phyloP scores from a whole-genome alignment of 805 yeast species.

The Lipomyces mesembrius region DNA sequence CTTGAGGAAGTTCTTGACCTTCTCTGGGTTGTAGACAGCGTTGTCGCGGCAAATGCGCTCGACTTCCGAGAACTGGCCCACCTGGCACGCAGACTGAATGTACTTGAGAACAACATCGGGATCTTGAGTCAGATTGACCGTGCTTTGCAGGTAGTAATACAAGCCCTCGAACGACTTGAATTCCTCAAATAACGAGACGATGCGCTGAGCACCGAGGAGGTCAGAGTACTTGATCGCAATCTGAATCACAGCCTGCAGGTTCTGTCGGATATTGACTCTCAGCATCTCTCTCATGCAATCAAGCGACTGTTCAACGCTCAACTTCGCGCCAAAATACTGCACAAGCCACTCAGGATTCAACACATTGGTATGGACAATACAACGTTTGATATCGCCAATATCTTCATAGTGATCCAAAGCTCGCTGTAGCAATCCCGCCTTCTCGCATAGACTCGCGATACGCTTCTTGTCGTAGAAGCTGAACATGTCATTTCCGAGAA shows the following conservation, averaged over 20 bases:
- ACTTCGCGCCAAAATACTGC: constrained; percentile 78
- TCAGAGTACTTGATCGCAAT: constrained; percentile 97
- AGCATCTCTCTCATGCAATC: constrained; percentile 86
- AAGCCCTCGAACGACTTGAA: constrained; percentile 91
- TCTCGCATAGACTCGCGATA: constrained; percentile 89
- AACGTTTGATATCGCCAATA: constrained; percentile 92
- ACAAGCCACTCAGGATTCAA: constrained; percentile 95
- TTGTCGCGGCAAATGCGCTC: constrained; percentile 95
- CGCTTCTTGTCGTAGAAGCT: constrained; percentile 93
- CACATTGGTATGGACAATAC: constrained; percentile 81
- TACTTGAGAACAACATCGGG: constrained; percentile 95
- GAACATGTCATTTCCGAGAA: constrained; percentile 93
- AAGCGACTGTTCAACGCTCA: constrained; percentile 91
- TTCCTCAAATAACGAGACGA: constrained; percentile 91
- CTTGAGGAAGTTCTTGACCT: constrained; percentile 94
- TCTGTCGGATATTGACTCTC: constrained; percentile 76
- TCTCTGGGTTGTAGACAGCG: constrained; percentile 93
- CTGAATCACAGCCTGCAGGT: constrained; percentile 91
- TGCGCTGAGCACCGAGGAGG: constrained; percentile 79
- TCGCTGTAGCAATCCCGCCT: constrained; percentile 93
- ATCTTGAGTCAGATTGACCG: constrained; percentile 92
- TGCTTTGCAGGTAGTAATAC: constrained; percentile 89
- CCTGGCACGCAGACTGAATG: constrained; percentile 88
- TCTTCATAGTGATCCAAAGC: constrained; percentile 96
- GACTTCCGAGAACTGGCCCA: constrained; percentile 90